phyloP scores from a whole-genome alignment of 176 grass and related monocot genomes.

The Zizania latifolia region DNA sequence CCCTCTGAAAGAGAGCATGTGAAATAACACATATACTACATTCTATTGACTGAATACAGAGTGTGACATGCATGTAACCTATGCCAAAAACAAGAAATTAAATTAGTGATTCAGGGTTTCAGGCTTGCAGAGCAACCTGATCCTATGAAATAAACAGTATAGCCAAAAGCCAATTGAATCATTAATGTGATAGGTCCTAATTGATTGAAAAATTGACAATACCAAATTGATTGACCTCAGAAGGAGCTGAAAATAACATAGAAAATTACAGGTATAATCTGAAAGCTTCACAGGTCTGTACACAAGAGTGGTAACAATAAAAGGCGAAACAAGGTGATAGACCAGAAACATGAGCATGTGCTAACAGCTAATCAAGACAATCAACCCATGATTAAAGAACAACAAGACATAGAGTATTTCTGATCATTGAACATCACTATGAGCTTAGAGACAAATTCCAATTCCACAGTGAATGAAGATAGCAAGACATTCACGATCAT shows the following conservation, averaged over 20 bases:
- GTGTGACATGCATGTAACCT: background rate
- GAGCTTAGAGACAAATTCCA: background rate
- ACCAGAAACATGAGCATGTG: background rate
- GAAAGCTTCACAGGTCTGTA: background rate
- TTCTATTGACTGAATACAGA: background rate
- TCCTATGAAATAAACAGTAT: background rate
- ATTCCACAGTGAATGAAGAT: background rate
- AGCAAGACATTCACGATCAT: background rate
- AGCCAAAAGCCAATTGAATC: background rate
- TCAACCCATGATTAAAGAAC: background rate
- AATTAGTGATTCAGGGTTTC: too few relatives aligned
- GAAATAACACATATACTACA: background rate
- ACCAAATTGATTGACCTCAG: background rate
- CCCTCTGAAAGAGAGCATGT: background rate
- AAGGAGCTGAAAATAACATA: background rate
- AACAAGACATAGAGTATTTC: background rate
- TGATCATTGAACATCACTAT: background rate
- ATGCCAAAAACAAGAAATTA: background rate
- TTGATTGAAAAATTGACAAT: too few relatives aligned
- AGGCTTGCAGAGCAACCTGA: background rate
- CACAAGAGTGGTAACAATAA: background rate
- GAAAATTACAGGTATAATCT: background rate
- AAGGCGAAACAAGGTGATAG: background rate
- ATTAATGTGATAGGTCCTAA: background rate
- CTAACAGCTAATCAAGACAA: background rate